Evolutionary conservation across 371 early-diverging fungal genomes (phyloP), one percentile per base, ranked within the genome.

Genomic region (Paraphysoderma sedebokerense): DNA sequence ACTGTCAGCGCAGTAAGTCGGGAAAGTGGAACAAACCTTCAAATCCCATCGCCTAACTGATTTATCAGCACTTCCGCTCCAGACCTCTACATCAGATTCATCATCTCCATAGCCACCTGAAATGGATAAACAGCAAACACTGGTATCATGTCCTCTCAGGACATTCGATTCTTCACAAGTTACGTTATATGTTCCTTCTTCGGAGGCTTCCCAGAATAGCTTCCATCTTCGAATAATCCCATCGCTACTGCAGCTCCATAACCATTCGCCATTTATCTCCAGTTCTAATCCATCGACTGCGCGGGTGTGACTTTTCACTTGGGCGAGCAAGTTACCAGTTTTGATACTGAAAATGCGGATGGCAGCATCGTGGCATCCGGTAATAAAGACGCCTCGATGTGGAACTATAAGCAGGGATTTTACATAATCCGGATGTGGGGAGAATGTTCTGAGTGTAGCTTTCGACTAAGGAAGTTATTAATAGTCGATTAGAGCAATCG

Each of bases 381-480:
- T 74, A 46, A 68, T 76, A n/a, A 85, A 49, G 8, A 46, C 48
- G 22, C 59, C 50, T 42, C 44, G 47, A 12, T 27, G 12, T 46
- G 27, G 46, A 27, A 58, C 42, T 3, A 81, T 34, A 7, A 63
- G 34, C 9, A 89, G 46, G 1, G 67, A 60, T 55, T 89, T 89
- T 41, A 85, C 66, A 49, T 82, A 85, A 59, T 85, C 84, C 5
- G 66, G 56, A 55, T 85, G 86, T 9, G 67, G 74, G 31, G 53
- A 48, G 38, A 70, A 67, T 1, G 73, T 80, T 0, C 54, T 52
- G 23, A 81, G 44, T n/a, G n/a, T n/a, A n/a, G n/a, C n/a, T n/a
- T n/a, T n/a, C n/a, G n/a, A n/a, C n/a, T n/a, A n/a, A n/a, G n/a
- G n/a, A n/a, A n/a, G n/a, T n/a, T n/a, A n/a, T n/a, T n/a, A n/a